A percentile compares a stretch with the other conserved stretches of the same genome.
Conservation (phyloP, 441 rosid species). For the Cnidoscolus chayamansa region DNA sequence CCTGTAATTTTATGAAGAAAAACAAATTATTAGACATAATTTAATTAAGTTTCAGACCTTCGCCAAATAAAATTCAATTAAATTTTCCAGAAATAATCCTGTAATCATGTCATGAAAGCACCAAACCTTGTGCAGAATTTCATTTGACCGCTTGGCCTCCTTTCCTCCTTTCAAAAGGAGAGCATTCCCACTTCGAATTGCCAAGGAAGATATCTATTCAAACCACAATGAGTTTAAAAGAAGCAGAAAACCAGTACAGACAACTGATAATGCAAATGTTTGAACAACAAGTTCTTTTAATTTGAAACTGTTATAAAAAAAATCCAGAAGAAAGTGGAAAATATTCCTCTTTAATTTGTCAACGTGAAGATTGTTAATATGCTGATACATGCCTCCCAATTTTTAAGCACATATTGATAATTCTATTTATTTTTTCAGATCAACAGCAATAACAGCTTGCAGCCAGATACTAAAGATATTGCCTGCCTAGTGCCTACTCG, state of each 20-base stretch:
- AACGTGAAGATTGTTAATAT: not conserved
- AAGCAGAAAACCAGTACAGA: not conserved
- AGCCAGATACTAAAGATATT: not conserved
- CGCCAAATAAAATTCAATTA: not conserved
- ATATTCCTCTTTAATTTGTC: not conserved
- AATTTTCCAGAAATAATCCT: conserved; percentile 12
- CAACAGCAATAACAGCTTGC: not conserved
- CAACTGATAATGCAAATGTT: not conserved
- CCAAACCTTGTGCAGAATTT: conserved; percentile 81
- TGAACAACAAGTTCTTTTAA: not conserved
- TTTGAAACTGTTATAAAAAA: too few relatives aligned
- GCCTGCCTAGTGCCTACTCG: not conserved
- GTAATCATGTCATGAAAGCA: conserved; percentile 9
- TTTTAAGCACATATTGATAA: not conserved
- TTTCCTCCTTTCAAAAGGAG: conserved; percentile 94
- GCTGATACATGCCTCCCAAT: not conserved
- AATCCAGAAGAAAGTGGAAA: too few relatives aligned
- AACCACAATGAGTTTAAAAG: conserved; percentile 13
- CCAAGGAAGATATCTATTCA: conserved; percentile 87
- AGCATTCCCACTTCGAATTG: conserved; percentile 94
- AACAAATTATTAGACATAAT: conserved; percentile 12
- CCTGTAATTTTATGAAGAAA: conserved; percentile 36
- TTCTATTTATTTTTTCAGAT: not conserved
- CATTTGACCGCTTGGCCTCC: conserved; percentile 92
- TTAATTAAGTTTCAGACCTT: not conserved